These are phyloP conservation scores for Aciculoconidium aculeatum DNA, from an alignment of 805 yeast species.

Conservation along the genomic window DNA sequence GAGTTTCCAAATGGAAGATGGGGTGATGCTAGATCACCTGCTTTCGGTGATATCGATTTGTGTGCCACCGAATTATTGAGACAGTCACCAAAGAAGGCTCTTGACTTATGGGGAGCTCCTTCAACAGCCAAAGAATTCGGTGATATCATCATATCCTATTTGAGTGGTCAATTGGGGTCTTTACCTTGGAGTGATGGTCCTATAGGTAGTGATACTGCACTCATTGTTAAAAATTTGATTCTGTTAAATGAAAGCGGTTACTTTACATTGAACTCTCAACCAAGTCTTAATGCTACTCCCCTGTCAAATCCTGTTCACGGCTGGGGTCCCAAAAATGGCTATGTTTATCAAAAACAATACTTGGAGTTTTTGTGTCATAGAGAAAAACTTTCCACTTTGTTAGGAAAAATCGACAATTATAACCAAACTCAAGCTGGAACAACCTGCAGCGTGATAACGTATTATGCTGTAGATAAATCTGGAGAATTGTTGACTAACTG, in stretches of 20 bases:
- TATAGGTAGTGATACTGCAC: slow-evolving; percentile 65
- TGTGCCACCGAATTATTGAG: slow-evolving; percentile 75
- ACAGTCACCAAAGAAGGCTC: slow-evolving; percentile 74
- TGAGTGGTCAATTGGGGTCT: slow-evolving; percentile 63
- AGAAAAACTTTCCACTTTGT: slow-evolving; percentile 28
- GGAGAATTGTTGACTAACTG: slow-evolving; percentile 65
- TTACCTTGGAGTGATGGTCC: slow-evolving; percentile 97
- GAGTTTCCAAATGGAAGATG: slow-evolving; percentile 98
- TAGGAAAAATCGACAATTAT: slow-evolving; percentile 36
- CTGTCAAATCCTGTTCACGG: slow-evolving; percentile 73
- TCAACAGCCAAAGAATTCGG: slow-evolving; percentile 52
- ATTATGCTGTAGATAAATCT: slow-evolving; percentile 62
- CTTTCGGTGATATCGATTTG: slow-evolving; percentile 84
- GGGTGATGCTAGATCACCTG: slow-evolving; percentile 98
- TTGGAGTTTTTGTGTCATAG: slow-evolving; percentile 78
- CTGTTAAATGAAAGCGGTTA: slow-evolving; percentile 62
- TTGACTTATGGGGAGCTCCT: slow-evolving; percentile 88
- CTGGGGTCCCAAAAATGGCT: slow-evolving; percentile 95
- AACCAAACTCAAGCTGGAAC: slow-evolving; percentile 36
- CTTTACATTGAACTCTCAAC: slow-evolving; percentile 88
- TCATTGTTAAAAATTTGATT: slow-evolving; percentile 54
- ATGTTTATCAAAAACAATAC: slow-evolving; percentile 91
- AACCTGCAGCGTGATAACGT: slow-evolving; percentile 52
- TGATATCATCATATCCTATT: slow-evolving; percentile 57
- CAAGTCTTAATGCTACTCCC: slow-evolving; percentile 74